Evolutionary conservation across 208 protist genomes (phyloP), one percentile per base, ranked within the genome.

Genomic region (Crithidia brevicula): DNA sequence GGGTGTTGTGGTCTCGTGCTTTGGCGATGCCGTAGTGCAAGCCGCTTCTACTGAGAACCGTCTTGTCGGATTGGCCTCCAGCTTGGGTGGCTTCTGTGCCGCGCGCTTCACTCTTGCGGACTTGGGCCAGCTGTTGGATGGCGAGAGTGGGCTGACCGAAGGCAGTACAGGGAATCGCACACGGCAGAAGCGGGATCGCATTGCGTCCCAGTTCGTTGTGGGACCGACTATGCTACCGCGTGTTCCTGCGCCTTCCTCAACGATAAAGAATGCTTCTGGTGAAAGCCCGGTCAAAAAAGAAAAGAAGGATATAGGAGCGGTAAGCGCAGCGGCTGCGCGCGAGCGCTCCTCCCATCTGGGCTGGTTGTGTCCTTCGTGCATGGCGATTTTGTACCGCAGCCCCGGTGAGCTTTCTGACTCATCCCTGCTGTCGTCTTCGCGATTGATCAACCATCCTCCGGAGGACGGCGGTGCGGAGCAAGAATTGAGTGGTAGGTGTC

Each of bases 351-450:
- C 81, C 45, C 54, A 81, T 56, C 52, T 92, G 54, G 89, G 69
- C 27, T 92, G 89, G 87, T 68, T 92, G 45, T 92, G 86, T 51
- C 81, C 89, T 5, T 60, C 51, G 15, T 92, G 86, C 71, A 90
- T 91, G 77, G 78, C 79, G 15, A 74, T 92, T 6, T 53, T 88
- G 57, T 63, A 80, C 31, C 81, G 86, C 13, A 42, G 34, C 30
- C 20, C 60, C 11, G 22, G 20, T 18, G 89, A 88, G 56, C 56
- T 38, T 34, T 57, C 30, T 59, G 49, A 36, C 16, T 28, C 23
- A 3, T 34, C 42, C 30, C 62, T 43, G 20, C 13, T 10, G 25
- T 28, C 23, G 10, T 34, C 42, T 31, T 66, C 51, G 20, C 13
- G 20, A 20, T 16, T 46, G 22, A 7, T 27, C 18, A 53, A 81